Base-by-base conservation (phyloP, 78 protist species). In the Dictyostelium intermedium region DNA sequence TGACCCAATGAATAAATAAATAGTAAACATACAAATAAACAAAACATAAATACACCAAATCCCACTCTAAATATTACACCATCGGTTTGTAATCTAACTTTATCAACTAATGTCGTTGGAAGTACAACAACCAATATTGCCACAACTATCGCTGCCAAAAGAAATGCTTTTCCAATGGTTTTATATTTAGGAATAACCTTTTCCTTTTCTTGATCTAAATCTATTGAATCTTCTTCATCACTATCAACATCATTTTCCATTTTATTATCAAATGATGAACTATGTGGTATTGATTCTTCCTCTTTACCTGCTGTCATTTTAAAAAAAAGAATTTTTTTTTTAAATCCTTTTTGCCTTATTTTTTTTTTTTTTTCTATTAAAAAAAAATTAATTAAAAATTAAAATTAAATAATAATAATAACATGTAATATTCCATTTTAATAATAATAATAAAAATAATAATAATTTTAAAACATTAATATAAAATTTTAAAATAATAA, bases 11-110 rank as follows among this genome's bases (percentile, higher is more conserved):
- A 79, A 50, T 89, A 89, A 7, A 89, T 80, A 10, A 35, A 69
- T 13, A 69, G 53, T 37, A 89, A 18, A 80, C 94, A 89, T 35
- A 70, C 39, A 50, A 89, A 80, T 30, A 89, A 84, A 69, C 87
- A 89, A 20, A 70, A 20, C 77, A 89, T 72, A 89, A 89, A 89
- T 10, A 72, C 39, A 20, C 82, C 94, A 80, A 89, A 89, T 2
- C 73, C 32, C 5, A 25, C 37, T 20, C 82, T 47, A 34, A 80
- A 89, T 7, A 89, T 37, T 7, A 89, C 74, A 80, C 87, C 94
- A 27, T 78, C 70, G 0, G 60, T 10, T 30, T 50, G 23, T 25
- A 66, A 27, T 37, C 45, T 34, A 1, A 89, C 8, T 18, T 66
- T 56, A 16, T 61, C 32, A 5, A 45, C 9, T 3, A 89, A 20